Percentiles rank a stretch among this genome's conserved stretches.
Evolutionary conservation across 2,329 filamentous ascomycete genomes (phyloP).

Genomic region (Exophiala viscosa): DNA sequence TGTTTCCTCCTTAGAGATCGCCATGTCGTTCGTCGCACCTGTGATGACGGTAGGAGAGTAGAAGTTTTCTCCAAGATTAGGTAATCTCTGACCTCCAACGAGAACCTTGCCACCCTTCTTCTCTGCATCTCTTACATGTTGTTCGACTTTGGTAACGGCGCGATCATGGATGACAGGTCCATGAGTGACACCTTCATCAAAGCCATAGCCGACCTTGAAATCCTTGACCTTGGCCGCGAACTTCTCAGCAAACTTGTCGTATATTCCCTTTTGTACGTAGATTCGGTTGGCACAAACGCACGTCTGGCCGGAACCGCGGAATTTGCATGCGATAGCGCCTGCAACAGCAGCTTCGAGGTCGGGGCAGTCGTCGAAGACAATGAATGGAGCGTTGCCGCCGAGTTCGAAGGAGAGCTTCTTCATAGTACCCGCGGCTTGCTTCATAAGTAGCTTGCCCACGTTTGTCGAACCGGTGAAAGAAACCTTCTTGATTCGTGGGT

Average conservation of each 20-base stretch:
- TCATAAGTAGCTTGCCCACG: slow-evolving; percentile 76
- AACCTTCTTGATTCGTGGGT: slow-evolving; percentile 76
- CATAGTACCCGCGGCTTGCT: slow-evolving; percentile 74
- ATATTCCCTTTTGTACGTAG: slow-evolving; percentile 51
- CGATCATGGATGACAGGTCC: slow-evolving; percentile 67
- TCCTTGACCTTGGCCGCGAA: slow-evolving; percentile 54
- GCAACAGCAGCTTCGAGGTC: slow-evolving; percentile 80
- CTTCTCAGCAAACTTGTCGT: slow-evolving; percentile 51
- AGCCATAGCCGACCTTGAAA: slow-evolving; percentile 48
- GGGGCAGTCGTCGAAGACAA: slow-evolving; percentile 86
- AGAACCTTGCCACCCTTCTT: slow-evolving; percentile 72
- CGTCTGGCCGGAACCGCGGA: slow-evolving; percentile 91
- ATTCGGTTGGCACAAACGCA: slow-evolving; percentile 74
- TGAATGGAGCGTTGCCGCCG: slow-evolving; percentile 92
- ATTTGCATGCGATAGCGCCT: slow-evolving; percentile 82
- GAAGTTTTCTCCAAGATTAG: slow-evolving; percentile 77
- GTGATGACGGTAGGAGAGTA: slow-evolving; percentile 86
- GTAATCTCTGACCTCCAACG: slow-evolving; percentile 68
- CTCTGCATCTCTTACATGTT: slow-evolving; percentile 75
- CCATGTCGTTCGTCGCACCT: slow-evolving; percentile 82
- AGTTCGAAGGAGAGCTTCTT: slow-evolving; percentile 90
- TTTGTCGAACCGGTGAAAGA: slow-evolving; percentile 81
- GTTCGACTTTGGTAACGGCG: slow-evolving; percentile 72
- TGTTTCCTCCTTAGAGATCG: slow-evolving; percentile 80
- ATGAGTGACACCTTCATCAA: slow-evolving; percentile 45